Base-by-base conservation (phyloP, 2,329 filamentous ascomycete genomes). In the Aureobasidium sp. region DNA sequence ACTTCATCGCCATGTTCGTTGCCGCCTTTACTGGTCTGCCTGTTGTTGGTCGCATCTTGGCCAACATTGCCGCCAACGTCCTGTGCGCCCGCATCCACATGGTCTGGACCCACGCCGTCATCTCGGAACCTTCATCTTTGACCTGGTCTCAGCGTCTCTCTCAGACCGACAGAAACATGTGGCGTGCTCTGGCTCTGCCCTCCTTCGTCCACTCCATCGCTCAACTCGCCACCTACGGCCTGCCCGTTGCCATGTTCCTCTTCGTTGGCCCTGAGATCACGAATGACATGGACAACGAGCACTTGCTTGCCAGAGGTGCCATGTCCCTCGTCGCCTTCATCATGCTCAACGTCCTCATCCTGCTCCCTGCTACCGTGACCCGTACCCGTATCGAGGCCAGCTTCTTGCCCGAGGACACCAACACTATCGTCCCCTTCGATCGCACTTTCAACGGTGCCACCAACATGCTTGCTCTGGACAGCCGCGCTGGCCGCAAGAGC, bases 341-440 rank as follows among this genome's bases (percentile, higher is more conserved):
- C 45, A 51, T 60, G 57, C 78, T 83, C 62, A 75, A 88, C 47
- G 75, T 91, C 61, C 75, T 92, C 64, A 79, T 90, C 65, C 82
- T 95, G 65, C 90, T 97, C 62, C 92, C 93, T 20, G 84, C 90
- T 42, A 82, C 84, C 63, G 88, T 93, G 36, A 84, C 90, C 25
- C 84, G 96, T 63, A 81, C 88, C 67, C 90, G 93, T 65, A 86
- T 96, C 39, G 91, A 96, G 73, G 91, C 92, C 7, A 93, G 90
- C 53, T 85, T 96, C 68, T 84, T 97, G 2, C 84, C 91, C 0
- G 87, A 90, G 63, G 86, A 90, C 20, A 83, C 91, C 67, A 88
- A 95, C 76, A 86, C 90, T 29, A 89, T 97, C 66, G 87, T 97
- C 39, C 87, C 90, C 36, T 96, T 97, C 70, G 93, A 97, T 79